Conservation (phyloP, 192 early-diverging fungal species). For the Cetraspora pellucida region DNA sequence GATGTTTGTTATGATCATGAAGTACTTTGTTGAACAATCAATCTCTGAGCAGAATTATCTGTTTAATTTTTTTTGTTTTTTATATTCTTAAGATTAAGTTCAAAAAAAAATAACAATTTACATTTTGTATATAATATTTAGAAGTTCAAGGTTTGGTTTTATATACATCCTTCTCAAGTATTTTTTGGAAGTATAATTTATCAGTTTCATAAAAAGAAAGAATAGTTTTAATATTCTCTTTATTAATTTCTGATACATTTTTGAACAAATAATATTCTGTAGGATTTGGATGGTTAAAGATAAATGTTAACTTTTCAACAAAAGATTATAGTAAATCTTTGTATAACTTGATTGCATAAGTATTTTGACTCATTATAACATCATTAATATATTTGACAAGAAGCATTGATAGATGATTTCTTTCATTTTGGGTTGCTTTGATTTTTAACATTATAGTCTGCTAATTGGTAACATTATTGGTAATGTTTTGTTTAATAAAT, state of each 20-base stretch:
- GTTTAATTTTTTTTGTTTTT: background rate
- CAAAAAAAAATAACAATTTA: constrained; percentile 12
- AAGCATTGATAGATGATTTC: constrained; percentile 4
- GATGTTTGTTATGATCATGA: too few species aligned
- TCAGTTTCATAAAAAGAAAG: constrained; percentile 1
- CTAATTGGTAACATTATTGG: background rate
- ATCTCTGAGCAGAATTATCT: too few species aligned
- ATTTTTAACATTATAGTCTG: background rate
- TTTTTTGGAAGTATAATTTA: background rate
- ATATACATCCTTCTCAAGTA: background rate
- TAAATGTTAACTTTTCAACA: background rate
- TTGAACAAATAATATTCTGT: background rate
- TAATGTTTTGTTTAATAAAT: constrained; percentile 8
- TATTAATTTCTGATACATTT: background rate
- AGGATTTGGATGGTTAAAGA: constrained; percentile 1
- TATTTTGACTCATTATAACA: constrained; percentile 18
- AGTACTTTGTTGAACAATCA: too few species aligned
- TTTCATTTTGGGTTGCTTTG: constrained; percentile 5
- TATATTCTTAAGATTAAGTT: background rate
- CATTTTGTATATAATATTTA: background rate
- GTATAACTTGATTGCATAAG: background rate
- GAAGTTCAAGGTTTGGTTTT: background rate
- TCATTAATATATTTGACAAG: constrained; percentile 12
- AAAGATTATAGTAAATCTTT: background rate
- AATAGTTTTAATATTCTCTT: background rate